A percentile compares a stretch with the other conserved stretches of the same genome.
Conservation (phyloP, 164 flowering plant genomes). For the Taxillus chinensis region DNA sequence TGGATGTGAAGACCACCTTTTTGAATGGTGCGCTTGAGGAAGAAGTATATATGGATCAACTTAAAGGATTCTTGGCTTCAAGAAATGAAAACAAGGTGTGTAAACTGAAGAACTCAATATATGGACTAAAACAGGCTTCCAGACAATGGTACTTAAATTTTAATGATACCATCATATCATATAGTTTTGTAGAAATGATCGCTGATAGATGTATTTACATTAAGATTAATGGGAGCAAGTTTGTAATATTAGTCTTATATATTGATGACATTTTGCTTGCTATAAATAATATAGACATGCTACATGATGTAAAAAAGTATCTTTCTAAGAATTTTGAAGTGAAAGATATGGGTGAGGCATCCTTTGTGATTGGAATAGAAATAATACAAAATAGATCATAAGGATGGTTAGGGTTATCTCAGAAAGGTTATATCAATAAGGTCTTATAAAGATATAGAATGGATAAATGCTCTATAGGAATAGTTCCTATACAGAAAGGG, state of each 20-base stretch:
- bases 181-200: neutral
- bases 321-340: neutral
- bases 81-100: neutral
- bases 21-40: neutral
- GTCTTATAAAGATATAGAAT: neutral
- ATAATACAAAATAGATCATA: neutral
- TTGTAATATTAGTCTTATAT: too few relatives aligned
- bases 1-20: constrained; percentile 1
- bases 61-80: neutral
- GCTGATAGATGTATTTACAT: neutral
- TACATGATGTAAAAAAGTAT: neutral
- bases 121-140: neutral
- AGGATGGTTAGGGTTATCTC: neutral
- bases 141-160: neutral
- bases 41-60: neutral
- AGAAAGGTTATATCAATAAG: neutral
- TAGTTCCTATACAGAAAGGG: too few relatives aligned
- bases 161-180: neutral
- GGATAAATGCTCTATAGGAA: neutral
- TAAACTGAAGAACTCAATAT: neutral
- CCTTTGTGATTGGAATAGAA: neutral
- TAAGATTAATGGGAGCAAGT: neutral
- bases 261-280: neutral
- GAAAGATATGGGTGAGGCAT: too few relatives aligned
- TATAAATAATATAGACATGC: neutral